Evolutionary conservation across 768 basidiomycete genomes (phyloP).

Genomic region (Coprinopsis sp.): DNA sequence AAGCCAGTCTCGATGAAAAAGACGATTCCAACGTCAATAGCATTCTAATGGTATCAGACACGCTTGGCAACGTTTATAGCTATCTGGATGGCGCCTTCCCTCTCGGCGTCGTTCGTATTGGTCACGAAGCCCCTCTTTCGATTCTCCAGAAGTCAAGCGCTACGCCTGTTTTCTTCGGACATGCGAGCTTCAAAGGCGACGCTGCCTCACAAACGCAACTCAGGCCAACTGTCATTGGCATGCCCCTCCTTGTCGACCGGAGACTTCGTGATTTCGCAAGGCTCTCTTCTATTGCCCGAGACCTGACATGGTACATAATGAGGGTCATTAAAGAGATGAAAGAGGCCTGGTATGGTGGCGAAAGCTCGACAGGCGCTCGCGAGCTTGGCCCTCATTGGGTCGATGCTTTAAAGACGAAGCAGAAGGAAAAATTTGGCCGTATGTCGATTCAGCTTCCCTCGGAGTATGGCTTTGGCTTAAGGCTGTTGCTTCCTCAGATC

Average conservation of each 20-base stretch:
- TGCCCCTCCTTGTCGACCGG: slow-evolving; percentile 55
- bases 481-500: slow-evolving; percentile 39
- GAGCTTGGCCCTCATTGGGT: slow-evolving; percentile 74
- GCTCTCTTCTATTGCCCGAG: slow-evolving; percentile 63
- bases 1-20: slow-evolving; percentile 33
- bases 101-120: slow-evolving; percentile 50
- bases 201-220: slow-evolving; percentile 28
- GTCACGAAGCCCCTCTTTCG: slow-evolving; percentile 22
- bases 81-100: slow-evolving; percentile 78
- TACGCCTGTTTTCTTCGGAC: slow-evolving; percentile 45
- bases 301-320: slow-evolving; percentile 67
- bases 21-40: slow-evolving; percentile 59
- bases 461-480: slow-evolving; percentile 10
- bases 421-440: slow-evolving; percentile 66
- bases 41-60: slow-evolving; percentile 58
- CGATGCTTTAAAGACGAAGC: slow-evolving; percentile 55
- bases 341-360: slow-evolving; percentile 67
- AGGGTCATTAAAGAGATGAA: slow-evolving; percentile 72
- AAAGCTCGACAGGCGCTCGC: slow-evolving; percentile 60
- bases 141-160: slow-evolving; percentile 46
- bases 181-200: slow-evolving; percentile 29
- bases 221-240: slow-evolving; percentile 41
- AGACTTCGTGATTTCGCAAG: slow-evolving; percentile 65
- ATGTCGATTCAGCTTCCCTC: slow-evolving; percentile 20
- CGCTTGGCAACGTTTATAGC: slow-evolving; percentile 50